Evolutionary conservation across 2,329 filamentous ascomycete species (phyloP).

Genomic region (Colletotrichum coccodes): DNA sequence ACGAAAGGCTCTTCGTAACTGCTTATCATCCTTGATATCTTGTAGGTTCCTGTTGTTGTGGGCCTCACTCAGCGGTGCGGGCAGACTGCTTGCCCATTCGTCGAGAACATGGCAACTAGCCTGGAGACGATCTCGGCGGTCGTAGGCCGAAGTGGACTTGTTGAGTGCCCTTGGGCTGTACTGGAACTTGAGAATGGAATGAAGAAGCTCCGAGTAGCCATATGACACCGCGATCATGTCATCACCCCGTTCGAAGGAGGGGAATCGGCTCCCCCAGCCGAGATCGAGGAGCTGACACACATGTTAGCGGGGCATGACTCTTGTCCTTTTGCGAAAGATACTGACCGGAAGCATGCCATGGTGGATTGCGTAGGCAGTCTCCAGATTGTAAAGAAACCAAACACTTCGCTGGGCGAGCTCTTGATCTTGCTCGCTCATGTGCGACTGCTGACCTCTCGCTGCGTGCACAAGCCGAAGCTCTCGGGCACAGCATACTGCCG

Average conservation of each 20-base stretch:
- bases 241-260: conserved; percentile 15
- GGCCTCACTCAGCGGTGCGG: conserved; percentile 12
- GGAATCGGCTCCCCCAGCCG: conserved; percentile 10
- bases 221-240: conserved; percentile 22
- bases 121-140: conserved; percentile 13
- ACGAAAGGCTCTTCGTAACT: conserved; percentile 9
- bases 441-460: conserved; percentile 1
- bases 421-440: conserved; percentile 19
- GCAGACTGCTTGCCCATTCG: conserved; percentile 13
- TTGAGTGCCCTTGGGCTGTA: conserved; percentile 19
- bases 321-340: background rate
- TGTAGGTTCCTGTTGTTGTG: conserved; percentile 9
- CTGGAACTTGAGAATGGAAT: conserved; percentile 20
- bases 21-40: conserved; percentile 3
- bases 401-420: conserved; percentile 13
- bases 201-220: conserved; percentile 23
- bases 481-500: conserved; percentile 20
- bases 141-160: conserved; percentile 5
- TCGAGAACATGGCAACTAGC: conserved; percentile 23
- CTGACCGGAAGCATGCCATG: conserved; percentile 27
- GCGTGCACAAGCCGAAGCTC: conserved; percentile 26
- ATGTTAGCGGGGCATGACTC: background rate
- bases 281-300: conserved; percentile 9
- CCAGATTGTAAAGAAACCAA: conserved; percentile 28
- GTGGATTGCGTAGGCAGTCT: conserved; percentile 20